Evolutionary conservation across 2,329 filamentous ascomycete species (phyloP).

Genomic region (Aspergillus novoparasiticus): DNA sequence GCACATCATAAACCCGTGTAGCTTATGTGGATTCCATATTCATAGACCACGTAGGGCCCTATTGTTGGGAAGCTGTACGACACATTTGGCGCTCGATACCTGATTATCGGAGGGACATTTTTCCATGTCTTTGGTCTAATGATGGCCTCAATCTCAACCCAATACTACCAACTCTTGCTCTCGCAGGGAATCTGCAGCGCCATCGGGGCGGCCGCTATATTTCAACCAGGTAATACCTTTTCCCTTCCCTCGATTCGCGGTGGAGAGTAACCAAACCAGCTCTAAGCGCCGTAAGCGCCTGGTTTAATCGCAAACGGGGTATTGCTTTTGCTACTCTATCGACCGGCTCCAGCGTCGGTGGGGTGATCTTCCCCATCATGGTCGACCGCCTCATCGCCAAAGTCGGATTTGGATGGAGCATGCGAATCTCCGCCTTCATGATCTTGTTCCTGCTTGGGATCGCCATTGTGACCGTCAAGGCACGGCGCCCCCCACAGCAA

Average conservation of each 20-base stretch:
- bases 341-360: constrained; percentile 58
- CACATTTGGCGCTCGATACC: constrained; percentile 60
- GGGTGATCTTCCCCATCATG: constrained; percentile 66
- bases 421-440: constrained; percentile 60
- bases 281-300: constrained; percentile 45
- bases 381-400: constrained; percentile 55
- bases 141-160: constrained; percentile 57
- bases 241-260: too few relatives aligned
- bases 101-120: constrained; percentile 55
- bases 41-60: constrained; percentile 49
- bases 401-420: constrained; percentile 60
- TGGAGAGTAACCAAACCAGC: background rate
- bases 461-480: constrained; percentile 55
- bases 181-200: constrained; percentile 58
- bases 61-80: constrained; percentile 68
- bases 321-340: constrained; percentile 58
- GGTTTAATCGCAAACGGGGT: constrained; percentile 57
- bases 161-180: constrained; percentile 62
- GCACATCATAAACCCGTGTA: constrained; percentile 19
- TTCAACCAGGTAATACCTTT: constrained; percentile 41
- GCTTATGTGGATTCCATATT: background rate
- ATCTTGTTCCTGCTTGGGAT: constrained; percentile 62
- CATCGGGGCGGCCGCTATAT: constrained; percentile 54
- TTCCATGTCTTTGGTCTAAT: constrained; percentile 61
- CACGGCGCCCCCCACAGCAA: constrained; percentile 37